Evolutionary conservation across 352 stramenopile species (phyloP).

Genomic region (Pythium oligandrum): DNA sequence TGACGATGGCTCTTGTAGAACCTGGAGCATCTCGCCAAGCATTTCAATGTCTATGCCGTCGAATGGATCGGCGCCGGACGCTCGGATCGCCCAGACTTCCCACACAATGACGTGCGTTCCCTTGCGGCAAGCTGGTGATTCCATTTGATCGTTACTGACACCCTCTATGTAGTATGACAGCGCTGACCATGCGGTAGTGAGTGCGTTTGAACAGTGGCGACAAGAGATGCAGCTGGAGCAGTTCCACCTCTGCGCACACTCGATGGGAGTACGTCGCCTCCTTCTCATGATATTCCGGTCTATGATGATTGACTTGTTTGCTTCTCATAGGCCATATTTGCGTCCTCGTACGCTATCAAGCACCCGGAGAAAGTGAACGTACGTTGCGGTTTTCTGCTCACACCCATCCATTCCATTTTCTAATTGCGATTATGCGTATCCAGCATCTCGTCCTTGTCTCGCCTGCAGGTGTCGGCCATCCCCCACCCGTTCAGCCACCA

Average conservation of each 20-base stretch:
- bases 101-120: conserved; percentile 53
- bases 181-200: conserved; percentile 67
- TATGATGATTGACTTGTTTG: not conserved
- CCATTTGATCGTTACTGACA: no score
- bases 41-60: conserved; percentile 86
- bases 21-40: conserved; percentile 59
- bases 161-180: conserved; percentile 52
- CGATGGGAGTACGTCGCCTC: conserved; percentile 54
- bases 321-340: conserved; percentile 64
- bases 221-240: conserved; percentile 63
- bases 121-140: no score
- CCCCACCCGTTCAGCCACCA: conserved; percentile 39
- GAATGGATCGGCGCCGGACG: conserved; percentile 81
- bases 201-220: conserved; percentile 69
- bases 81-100: conserved; percentile 73
- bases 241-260: conserved; percentile 76
- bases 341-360: conserved; percentile 63
- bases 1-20: conserved; percentile 31
- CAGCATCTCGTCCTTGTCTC: conserved; percentile 78
- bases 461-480: conserved; percentile 55
- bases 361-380: conserved; percentile 60
- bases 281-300: not conserved
- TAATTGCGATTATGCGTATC: not conserved
- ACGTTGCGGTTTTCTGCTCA: conserved; percentile 11
- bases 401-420: not conserved